Percentiles rank a stretch among this genome's conserved stretches.
These are phyloP conservation scores for Aureobasidium vineae DNA, from an alignment of 2,329 filamentous ascomycete genomes.

Conservation along the genomic window DNA sequence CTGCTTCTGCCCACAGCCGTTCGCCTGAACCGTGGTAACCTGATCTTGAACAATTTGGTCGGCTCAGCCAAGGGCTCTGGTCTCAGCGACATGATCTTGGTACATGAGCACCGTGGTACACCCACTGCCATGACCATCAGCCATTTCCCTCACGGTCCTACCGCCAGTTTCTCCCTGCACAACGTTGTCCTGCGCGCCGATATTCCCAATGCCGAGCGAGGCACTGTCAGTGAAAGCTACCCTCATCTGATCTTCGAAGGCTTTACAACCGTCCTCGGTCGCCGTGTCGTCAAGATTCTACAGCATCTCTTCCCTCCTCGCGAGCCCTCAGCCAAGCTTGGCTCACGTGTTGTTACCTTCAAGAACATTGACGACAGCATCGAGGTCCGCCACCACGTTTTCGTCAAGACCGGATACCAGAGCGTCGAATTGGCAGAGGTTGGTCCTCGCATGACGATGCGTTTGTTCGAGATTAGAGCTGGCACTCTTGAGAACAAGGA, in stretches of 20 bases:
- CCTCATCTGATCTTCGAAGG: slow-evolving; percentile 95
- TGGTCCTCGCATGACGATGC: slow-evolving; percentile 95
- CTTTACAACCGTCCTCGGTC: slow-evolving; percentile 77
- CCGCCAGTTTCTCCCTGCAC: slow-evolving; percentile 81
- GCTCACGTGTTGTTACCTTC: slow-evolving; percentile 87
- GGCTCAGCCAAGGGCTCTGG: slow-evolving; percentile 75
- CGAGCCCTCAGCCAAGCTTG: slow-evolving; percentile 76
- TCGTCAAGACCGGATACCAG: slow-evolving; percentile 87
- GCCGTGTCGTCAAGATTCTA: slow-evolving; percentile 80
- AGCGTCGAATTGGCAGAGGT: slow-evolving; percentile 87
- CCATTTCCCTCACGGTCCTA: slow-evolving; percentile 86
- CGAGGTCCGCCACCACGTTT: slow-evolving; percentile 90
- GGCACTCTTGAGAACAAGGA: slow-evolving; percentile 93
- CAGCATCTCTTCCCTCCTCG: slow-evolving; percentile 94
- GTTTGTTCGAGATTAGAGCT: slow-evolving; percentile 85
- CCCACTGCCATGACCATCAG: slow-evolving; percentile 86
- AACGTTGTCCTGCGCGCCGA: slow-evolving; percentile 92
- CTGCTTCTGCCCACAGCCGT: slow-evolving; percentile 81
- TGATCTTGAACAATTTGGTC: slow-evolving; percentile 82
- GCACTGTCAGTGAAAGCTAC: slow-evolving; percentile 88
- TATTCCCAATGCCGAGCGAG: slow-evolving; percentile 81
- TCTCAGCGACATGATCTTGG: slow-evolving; percentile 77
- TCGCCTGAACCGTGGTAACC: slow-evolving; percentile 85
- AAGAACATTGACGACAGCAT: slow-evolving; percentile 86
- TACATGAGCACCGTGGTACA: slow-evolving; percentile 90